Percentiles rank a stretch among this genome's conserved stretches.
These are phyloP conservation scores for Ulota crispa DNA, from an alignment of 225 moss, liverwort and hornwort species.

Conservation along the genomic window DNA sequence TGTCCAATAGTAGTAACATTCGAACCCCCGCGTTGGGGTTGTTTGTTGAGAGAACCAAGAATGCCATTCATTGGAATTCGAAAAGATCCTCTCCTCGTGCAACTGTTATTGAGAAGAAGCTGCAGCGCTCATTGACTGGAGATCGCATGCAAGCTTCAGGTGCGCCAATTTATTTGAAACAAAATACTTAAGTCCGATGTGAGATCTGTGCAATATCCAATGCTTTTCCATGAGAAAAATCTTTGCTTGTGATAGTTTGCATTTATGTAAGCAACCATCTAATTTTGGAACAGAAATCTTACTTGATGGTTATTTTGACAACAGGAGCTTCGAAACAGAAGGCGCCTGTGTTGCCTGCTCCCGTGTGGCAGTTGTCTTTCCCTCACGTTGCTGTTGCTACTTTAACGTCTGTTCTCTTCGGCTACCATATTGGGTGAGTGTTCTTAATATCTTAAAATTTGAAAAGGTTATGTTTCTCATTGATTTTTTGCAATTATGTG, in stretches of 20 bases:
- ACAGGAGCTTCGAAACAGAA: slow-evolving; percentile 25
- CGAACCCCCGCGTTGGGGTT: slow-evolving; percentile 36
- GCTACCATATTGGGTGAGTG: slow-evolving; percentile 53
- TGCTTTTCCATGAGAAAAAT: not conserved
- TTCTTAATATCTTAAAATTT: not conserved
- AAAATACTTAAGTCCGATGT: too few species aligned
- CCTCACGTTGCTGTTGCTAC: slow-evolving; percentile 59
- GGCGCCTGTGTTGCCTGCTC: slow-evolving; percentile 28
- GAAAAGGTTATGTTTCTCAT: not conserved
- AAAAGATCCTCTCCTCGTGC: slow-evolving; percentile 23
- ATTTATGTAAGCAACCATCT: not conserved
- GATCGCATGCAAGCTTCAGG: slow-evolving; percentile 29
- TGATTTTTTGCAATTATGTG: not conserved
- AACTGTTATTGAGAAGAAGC: slow-evolving; percentile 39
- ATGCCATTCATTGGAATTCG: slow-evolving; percentile 42
- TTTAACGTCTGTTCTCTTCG: slow-evolving; percentile 48
- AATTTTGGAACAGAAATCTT: not conserved
- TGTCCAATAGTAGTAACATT: not conserved
- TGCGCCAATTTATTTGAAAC: not conserved
- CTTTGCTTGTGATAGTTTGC: not conserved
- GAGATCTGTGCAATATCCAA: too few species aligned
- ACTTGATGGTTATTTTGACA: not conserved
- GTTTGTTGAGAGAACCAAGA: slow-evolving; percentile 53
- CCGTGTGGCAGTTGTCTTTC: slow-evolving; percentile 52
- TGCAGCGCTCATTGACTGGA: slow-evolving; percentile 32